phyloP scores from a whole-genome alignment of 495 filamentous ascomycete species.

The Penicillium longicatenatum region DNA sequence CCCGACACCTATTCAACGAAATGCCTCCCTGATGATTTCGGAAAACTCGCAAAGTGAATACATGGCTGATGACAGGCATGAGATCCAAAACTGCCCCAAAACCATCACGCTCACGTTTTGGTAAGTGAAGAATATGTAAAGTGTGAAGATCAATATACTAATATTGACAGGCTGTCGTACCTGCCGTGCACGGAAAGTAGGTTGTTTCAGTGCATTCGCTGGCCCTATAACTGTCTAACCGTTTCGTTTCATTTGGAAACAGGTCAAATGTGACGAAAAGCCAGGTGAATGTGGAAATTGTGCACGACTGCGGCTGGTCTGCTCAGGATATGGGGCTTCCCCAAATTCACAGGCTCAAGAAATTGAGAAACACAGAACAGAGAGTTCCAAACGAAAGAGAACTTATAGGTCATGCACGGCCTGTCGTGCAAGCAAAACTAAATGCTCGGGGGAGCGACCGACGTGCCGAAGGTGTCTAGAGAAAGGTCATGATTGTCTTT shows the following conservation, averaged over 20 bases:
- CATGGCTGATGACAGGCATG: conserved; percentile 3
- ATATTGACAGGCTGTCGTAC: conserved; percentile 27
- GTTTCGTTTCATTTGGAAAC: neutral
- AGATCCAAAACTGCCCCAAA: conserved; percentile 7
- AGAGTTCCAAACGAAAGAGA: conserved; percentile 24
- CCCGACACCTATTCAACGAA: conserved; percentile 6
- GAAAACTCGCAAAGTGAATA: neutral
- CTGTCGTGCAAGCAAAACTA: conserved; percentile 35
- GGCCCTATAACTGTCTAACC: neutral
- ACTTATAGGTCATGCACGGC: conserved; percentile 37
- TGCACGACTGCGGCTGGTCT: conserved; percentile 26
- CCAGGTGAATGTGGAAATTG: conserved; percentile 33
- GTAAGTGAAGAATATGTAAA: conserved; percentile 11
- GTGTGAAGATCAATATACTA: neutral
- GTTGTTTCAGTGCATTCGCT: neutral
- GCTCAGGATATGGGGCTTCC: conserved; percentile 24
- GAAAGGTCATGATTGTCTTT: conserved; percentile 29
- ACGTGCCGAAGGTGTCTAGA: conserved; percentile 31
- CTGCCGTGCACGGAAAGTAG: conserved; percentile 34
- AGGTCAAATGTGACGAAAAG: conserved; percentile 37
- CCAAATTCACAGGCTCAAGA: conserved; percentile 5
- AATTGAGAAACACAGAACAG: neutral
- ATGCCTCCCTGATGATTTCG: neutral
- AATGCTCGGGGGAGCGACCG: conserved; percentile 39
- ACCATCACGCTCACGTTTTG: conserved; percentile 26